Conservation (phyloP, 208 protist genomes). For the Acanthamoeba quina region DNA sequence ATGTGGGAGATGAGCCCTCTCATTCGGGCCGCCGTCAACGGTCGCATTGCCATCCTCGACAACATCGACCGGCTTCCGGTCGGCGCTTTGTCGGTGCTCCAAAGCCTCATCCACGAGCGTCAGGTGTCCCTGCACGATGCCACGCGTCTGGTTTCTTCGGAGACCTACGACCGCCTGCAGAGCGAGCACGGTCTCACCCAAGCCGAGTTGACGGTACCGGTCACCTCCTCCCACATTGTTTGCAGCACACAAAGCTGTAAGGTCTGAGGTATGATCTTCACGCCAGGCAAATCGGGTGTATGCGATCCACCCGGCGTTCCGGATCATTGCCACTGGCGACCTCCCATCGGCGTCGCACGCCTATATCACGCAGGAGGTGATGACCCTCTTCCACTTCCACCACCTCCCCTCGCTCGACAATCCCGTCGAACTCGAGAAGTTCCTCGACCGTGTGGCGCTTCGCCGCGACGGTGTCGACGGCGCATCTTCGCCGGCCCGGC, state of each 20-base stretch:
- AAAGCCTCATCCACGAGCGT: conserved; percentile 52
- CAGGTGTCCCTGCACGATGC: conserved; percentile 86
- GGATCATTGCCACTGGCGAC: conserved; percentile 92
- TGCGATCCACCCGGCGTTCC: conserved; percentile 94
- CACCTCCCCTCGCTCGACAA: conserved; percentile 82
- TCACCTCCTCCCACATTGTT: conserved; percentile 53
- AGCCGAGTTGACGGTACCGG: not conserved
- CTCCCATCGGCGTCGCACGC: conserved; percentile 21
- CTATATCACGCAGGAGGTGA: conserved; percentile 92
- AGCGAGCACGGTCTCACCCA: not conserved
- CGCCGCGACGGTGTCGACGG: not conserved
- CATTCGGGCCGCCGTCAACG: conserved; percentile 91
- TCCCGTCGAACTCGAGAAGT: not conserved
- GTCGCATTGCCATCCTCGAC: conserved; percentile 94
- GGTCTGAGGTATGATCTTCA: not conserved
- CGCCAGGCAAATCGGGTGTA: conserved; percentile 81
- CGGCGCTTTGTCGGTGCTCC: conserved; percentile 52
- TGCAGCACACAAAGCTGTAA: conserved; percentile 27
- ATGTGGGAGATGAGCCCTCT: conserved; percentile 93
- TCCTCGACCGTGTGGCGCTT: not conserved
- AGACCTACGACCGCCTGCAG: not conserved
- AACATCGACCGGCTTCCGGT: conserved; percentile 86
- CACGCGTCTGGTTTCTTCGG: conserved; percentile 90
- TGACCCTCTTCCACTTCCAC: conserved; percentile 93
- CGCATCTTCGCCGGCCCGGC: not conserved